Base-by-base conservation (phyloP, 1,284 basidiomycete genomes). In the Cryptococcus floricola region DNA sequence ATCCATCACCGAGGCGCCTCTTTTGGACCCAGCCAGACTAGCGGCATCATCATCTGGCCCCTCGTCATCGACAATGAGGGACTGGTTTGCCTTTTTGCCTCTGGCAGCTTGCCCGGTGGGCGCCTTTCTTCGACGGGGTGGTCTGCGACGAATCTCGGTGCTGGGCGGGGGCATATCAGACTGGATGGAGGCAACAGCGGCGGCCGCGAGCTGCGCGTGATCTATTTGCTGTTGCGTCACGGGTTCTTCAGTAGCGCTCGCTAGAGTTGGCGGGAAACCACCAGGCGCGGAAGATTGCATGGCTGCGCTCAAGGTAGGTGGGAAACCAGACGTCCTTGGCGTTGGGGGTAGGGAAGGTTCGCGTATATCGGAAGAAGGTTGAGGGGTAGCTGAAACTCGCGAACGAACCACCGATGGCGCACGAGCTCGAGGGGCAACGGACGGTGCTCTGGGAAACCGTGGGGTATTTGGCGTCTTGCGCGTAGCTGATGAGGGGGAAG, bases 191-290 rank as follows among this genome's bases (percentile, higher is more conserved):
- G 45, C 23, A 3, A 59, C 60, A 18, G 52, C 54, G n/a, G 52
- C 54, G 16, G 55, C 58, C 13, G 58, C 57, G 23, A 59, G n/a
- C 4, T 49, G 50, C 5, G 55, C 52, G 27, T 58, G 28, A 37
- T 59, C 52, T 13, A 19, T 48, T 12, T 50, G 48, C 25, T 42
- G 41, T 5, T 53, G 48, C 4, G 44, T 37, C 16, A 39, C n/a
- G 18, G 52, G 34, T 4, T 16, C 28, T 1, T 18, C 5, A 34
- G 14, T 5, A 37, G 28, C 13, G 23, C 28, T 39, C 34, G 48
- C 48, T 6, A 50, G 34, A 12, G 48, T 39, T 9, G 48, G 48
- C 4, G 38, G 31, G 19, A 43, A 31, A 23, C 19, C 44, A 13
- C 50, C n/a, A 28, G 52, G 39, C 14, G 52, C 25, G 5, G 57